A percentile compares a stretch with the other conserved stretches of the same genome.
Evolutionary conservation across 768 basidiomycete genomes (phyloP).

Genomic region (Kwoniella sp.): DNA sequence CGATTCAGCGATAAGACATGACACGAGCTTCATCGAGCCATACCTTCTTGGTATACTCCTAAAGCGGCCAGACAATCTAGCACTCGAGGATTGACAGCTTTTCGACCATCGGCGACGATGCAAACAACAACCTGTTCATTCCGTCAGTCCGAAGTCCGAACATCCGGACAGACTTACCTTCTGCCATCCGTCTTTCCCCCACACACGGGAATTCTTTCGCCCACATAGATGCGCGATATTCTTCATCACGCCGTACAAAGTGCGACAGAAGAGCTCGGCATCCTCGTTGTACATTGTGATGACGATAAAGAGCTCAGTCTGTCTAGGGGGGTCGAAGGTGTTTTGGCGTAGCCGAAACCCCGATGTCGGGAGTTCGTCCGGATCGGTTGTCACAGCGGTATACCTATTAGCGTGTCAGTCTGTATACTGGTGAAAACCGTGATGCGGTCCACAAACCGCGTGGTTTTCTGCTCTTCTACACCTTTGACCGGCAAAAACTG

Average conservation of each 20-base stretch:
- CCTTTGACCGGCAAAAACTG: conserved; percentile 47
- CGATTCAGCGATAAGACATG: conserved; percentile 6
- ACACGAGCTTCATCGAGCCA: not conserved
- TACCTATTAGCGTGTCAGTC: conserved; percentile 60
- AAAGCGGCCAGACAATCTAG: conserved; percentile 49
- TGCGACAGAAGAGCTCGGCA: conserved; percentile 75
- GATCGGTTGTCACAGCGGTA: conserved; percentile 89
- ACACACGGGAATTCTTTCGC: conserved; percentile 81
- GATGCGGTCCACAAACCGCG: conserved; percentile 26
- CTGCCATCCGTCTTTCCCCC: conserved; percentile 98
- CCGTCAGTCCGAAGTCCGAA: not conserved
- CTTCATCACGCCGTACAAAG: conserved; percentile 95
- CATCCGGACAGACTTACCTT: conserved; percentile 59
- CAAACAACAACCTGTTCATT: conserved; percentile 69
- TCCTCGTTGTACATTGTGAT: conserved; percentile 98
- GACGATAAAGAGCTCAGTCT: conserved; percentile 84
- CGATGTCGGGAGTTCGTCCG: conserved; percentile 78
- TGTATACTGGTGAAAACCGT: not conserved
- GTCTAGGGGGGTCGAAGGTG: conserved; percentile 60
- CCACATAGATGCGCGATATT: conserved; percentile 85
- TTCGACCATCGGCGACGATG: conserved; percentile 80
- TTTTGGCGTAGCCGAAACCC: conserved; percentile 83
- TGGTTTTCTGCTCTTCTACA: conserved; percentile 40
- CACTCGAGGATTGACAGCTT: conserved; percentile 67
- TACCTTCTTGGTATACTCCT: conserved; percentile 50